Base-by-base conservation (phyloP, 495 filamentous ascomycete species). In the Lasiosphaeriaceae sp. region DNA sequence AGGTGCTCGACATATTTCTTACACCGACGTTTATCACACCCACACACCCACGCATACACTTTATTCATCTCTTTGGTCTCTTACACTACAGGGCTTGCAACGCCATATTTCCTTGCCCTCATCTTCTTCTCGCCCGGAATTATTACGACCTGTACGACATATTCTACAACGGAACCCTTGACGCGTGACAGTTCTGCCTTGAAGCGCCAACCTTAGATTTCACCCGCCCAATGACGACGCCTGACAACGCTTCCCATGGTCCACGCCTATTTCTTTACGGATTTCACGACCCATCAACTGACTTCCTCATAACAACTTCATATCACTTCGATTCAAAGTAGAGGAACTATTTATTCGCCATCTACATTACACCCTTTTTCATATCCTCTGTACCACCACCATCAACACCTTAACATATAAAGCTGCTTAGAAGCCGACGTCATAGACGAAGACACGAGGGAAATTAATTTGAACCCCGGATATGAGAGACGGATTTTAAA, bases 71-170 rank as follows among this genome's bases (percentile, higher is more conserved):
- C 26, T 31, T 31, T 31, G 26, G n/a, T n/a, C n/a, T n/a, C n/a
- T 31, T 31, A 3, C 26, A 9, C 26, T 31, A 31, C 26, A 31
- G 26, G 26, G 26, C 9, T 31, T 31, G 19, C 9, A 16, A 34
- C 16, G 16, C 24, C 17, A 43, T 22, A 17, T 19, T 44, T 53
- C 23, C 51, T 8, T 20, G 8, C n/a, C n/a, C 24, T 44, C 37
- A n/a, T 50, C 44, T 52, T 21, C 12, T 31, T 45, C 47, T n/a
- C 14, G 16, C 44, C 47, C 20, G 26, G 41, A 31, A 9, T 23
- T 20, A 47, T 62, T 48, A 67, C 55, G 65, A 65, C 44, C 16
- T 56, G 49, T 52, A 67, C 62, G 65, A 67, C 50, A 54, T 17
- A n/a, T 43, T 43, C 26, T 49, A 65, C 55, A 59, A 57, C 37